Evolutionary conservation across 1,284 basidiomycete species (phyloP).

Genomic region (Boletus holoroseus): DNA sequence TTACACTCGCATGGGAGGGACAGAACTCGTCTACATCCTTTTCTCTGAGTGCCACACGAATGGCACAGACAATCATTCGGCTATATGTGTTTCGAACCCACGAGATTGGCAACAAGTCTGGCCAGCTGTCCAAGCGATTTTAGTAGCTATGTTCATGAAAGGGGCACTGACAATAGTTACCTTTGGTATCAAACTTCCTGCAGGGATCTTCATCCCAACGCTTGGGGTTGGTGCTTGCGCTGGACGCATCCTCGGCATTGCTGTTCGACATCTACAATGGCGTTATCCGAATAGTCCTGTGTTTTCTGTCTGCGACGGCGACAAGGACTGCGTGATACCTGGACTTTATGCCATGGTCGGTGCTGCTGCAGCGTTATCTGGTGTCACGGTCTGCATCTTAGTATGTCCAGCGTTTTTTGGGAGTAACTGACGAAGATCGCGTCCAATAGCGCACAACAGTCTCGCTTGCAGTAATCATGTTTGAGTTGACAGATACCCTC

Average conservation of each 20-base stretch:
- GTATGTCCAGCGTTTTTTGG: background rate
- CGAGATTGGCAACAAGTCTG: constrained; percentile 54
- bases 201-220: constrained; percentile 96
- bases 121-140: constrained; percentile 63
- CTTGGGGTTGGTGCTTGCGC: constrained; percentile 96
- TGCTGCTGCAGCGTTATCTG: constrained; percentile 82
- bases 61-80: constrained; percentile 51
- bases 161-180: constrained; percentile 83
- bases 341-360: constrained; percentile 92
- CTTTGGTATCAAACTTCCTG: constrained; percentile 91
- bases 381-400: constrained; percentile 64
- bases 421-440: constrained; percentile 11
- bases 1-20: constrained; percentile 90
- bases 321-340: constrained; percentile 71
- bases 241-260: constrained; percentile 83
- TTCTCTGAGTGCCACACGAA: constrained; percentile 77
- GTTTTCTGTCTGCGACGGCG: constrained; percentile 62
- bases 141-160: constrained; percentile 77
- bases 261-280: constrained; percentile 75
- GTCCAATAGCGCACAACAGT: constrained; percentile 70
- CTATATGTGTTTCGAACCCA: constrained; percentile 68
- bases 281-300: constrained; percentile 57
- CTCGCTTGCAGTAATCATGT: constrained; percentile 96
- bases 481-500: constrained; percentile 91
- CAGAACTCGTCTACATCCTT: constrained; percentile 89